These are phyloP conservation scores for Lupinus albus DNA, from an alignment of 306 rosid genomes.

Conservation along the genomic window DNA sequence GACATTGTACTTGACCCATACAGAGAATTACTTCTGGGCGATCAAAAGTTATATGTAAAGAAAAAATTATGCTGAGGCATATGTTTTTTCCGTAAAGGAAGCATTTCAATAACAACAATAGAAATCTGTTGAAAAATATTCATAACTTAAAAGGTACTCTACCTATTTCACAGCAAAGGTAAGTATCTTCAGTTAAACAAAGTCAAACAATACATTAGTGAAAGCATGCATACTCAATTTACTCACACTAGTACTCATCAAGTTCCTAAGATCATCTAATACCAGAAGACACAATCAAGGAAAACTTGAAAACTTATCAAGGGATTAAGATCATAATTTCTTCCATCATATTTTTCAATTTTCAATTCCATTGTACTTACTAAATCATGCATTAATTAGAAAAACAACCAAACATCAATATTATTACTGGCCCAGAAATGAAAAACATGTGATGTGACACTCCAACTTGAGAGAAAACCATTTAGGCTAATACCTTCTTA, in stretches of 20 bases:
- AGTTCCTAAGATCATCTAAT: background rate
- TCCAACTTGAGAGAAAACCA: background rate
- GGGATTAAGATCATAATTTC: background rate
- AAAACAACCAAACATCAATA: background rate
- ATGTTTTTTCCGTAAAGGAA: background rate
- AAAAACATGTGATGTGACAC: too few species aligned
- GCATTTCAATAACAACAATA: background rate
- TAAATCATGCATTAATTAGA: background rate
- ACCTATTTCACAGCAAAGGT: background rate
- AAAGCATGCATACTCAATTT: background rate
- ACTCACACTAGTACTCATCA: too few species aligned
- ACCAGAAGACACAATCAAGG: slow-evolving; percentile 13
- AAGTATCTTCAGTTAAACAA: background rate
- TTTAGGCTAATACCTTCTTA: slow-evolving; percentile 53
- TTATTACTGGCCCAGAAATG: too few species aligned
- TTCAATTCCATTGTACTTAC: background rate
- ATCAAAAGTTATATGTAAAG: background rate
- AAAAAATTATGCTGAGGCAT: too few species aligned
- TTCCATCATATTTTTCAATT: background rate
- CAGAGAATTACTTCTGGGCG: too few species aligned
- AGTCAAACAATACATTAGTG: slow-evolving; percentile 15
- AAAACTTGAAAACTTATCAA: background rate
- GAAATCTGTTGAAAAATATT: background rate
- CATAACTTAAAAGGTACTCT: background rate
- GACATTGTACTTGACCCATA: too few species aligned